These are phyloP conservation scores for Colletotrichum lindemuthianum DNA, from an alignment of 2,329 filamentous ascomycete genomes.

Conservation along the genomic window DNA sequence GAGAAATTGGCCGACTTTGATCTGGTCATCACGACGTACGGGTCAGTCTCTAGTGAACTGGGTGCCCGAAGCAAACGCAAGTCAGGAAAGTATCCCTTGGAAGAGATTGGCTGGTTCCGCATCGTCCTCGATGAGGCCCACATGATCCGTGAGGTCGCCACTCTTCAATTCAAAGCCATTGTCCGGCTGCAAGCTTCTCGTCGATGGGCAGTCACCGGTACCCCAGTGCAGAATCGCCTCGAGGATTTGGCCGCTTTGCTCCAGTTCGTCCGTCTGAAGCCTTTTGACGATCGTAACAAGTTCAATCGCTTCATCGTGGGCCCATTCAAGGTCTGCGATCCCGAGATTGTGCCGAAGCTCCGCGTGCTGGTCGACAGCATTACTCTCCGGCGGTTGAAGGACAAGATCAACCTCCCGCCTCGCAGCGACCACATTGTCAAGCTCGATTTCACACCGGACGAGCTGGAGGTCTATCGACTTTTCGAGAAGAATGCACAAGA, in stretches of 20 bases:
- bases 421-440: slow-evolving; percentile 77
- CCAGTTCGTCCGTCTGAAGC: slow-evolving; percentile 84
- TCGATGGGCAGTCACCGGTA: slow-evolving; percentile 97
- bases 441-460: slow-evolving; percentile 79
- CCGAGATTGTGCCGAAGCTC: slow-evolving; percentile 84
- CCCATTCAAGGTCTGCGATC: slow-evolving; percentile 88
- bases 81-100: slow-evolving; percentile 70
- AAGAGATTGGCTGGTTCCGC: slow-evolving; percentile 89
- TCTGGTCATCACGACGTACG: slow-evolving; percentile 92
- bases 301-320: slow-evolving; percentile 84
- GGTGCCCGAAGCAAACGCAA: slow-evolving; percentile 70
- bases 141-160: slow-evolving; percentile 87
- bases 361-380: slow-evolving; percentile 94
- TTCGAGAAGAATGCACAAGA: slow-evolving; percentile 85
- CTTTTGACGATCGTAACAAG: slow-evolving; percentile 80
- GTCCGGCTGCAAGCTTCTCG: slow-evolving; percentile 82
- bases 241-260: slow-evolving; percentile 90
- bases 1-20: slow-evolving; percentile 78
- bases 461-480: slow-evolving; percentile 82
- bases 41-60: slow-evolving; percentile 84
- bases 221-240: slow-evolving; percentile 92
- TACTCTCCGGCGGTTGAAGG: slow-evolving; percentile 89
- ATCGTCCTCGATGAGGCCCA: slow-evolving; percentile 96
- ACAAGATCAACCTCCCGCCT: slow-evolving; percentile 84
- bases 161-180: slow-evolving; percentile 85